Evolutionary conservation across 352 stramenopile genomes (phyloP), one percentile per base, ranked within the genome.

Genomic region (Globisporangium polare): DNA sequence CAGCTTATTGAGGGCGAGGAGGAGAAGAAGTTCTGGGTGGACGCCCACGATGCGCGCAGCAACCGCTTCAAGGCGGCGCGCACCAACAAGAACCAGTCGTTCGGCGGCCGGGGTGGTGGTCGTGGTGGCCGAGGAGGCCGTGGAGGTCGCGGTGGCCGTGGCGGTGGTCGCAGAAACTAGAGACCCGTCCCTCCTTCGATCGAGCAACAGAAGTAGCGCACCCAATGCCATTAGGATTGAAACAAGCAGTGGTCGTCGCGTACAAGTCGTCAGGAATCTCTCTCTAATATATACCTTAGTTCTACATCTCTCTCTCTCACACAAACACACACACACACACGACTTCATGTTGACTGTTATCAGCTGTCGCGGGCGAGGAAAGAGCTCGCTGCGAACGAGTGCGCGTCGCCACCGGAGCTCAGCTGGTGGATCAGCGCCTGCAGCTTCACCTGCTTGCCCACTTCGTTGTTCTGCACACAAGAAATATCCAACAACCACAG

Each of bases 1-100:
- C 69, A 62, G 29, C 53, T 94, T 24, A 67, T 94, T 43, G 73
- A 86, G 6, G 86, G 84, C 37, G 83, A 94, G 0, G 83, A 90
- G 47, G 86, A 95, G 67, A 92, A 93, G 71, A 69, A 84, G 57
- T 95, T 95, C 66, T 95, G 86, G 86, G 71, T 86, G 35, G 84
- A 92, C 50, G 84, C 82, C 43, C 84, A 83, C 49, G 77, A 65
- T 47, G 79, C 83, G 20, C 84, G 86, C 54, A 74, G 67, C 65
- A 90, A 83, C 65, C 86, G 86, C 67, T 92, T 92, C 63, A 90
- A 90, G 74, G 80, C 91, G 63, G 71, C 74, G 27, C 80, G 78
- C n/a, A 83, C 77, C 51, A 91, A 90, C 74, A 89, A 89, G 68
- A 74, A 73, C 62, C 76, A 81, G 66, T 63, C 69, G 27, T 73